phyloP scores from a whole-genome alignment of 1,139 yeast species.

The Saccharomyces hybrid region DNA sequence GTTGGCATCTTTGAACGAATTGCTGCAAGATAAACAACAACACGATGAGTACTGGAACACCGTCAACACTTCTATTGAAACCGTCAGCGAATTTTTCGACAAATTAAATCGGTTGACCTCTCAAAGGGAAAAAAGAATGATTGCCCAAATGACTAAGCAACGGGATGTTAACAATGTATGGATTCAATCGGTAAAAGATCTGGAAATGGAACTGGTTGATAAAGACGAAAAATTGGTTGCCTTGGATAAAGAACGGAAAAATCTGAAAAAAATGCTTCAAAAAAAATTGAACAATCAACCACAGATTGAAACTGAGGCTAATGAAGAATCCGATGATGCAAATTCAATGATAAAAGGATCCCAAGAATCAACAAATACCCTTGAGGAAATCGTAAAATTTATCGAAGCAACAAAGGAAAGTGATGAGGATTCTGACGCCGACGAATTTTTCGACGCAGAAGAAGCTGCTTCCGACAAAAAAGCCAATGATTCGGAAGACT shows the following conservation, averaged over 20 bases:
- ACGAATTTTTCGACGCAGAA: constrained; percentile 89
- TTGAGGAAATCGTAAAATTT: constrained; percentile 41
- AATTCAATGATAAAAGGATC: constrained; percentile 5
- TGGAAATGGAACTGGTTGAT: constrained; percentile 71
- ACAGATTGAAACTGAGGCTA: constrained; percentile 7
- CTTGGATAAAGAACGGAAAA: constrained; percentile 63
- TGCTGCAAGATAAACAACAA: constrained; percentile 33
- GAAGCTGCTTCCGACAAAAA: constrained; percentile 38
- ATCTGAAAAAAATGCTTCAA: constrained; percentile 52
- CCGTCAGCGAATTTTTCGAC: constrained; percentile 27
- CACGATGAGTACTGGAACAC: constrained; percentile 23
- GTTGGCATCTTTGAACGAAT: constrained; percentile 49
- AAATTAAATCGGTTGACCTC: constrained; percentile 28
- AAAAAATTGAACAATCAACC: constrained; percentile 22
- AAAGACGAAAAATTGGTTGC: constrained; percentile 69
- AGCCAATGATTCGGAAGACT: constrained; percentile 5
- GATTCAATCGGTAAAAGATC: constrained; percentile 80
- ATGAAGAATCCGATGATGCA: constrained; percentile 13
- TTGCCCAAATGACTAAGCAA: constrained; percentile 59
- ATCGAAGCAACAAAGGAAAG: constrained; percentile 44
- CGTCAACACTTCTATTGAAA: constrained; percentile 28
- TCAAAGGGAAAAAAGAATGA: constrained; percentile 36
- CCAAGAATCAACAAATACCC: constrained; percentile 16
- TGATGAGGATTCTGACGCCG: constrained; percentile 52
- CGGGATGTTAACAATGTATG: constrained; percentile 77